A percentile compares a stretch with the other conserved stretches of the same genome.
Conservation (phyloP, 805 yeast genomes). For the Candida easanensis region DNA sequence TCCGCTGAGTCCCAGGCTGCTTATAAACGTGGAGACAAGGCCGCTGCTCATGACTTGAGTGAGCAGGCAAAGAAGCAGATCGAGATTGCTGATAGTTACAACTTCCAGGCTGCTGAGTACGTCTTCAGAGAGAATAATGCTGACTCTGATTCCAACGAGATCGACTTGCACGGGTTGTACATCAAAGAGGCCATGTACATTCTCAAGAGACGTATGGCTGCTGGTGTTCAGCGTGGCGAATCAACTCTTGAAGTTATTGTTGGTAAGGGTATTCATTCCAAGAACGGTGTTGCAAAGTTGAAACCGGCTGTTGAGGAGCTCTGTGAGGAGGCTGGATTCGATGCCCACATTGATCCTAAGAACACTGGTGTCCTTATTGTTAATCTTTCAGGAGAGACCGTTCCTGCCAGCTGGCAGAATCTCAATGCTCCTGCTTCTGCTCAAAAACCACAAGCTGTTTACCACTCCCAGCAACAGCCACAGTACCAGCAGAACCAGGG, state of each 20-base stretch:
- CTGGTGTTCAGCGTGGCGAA: constrained; percentile 57
- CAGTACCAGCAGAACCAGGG: constrained; percentile 21
- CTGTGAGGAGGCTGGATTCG: constrained; percentile 65
- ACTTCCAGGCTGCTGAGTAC: constrained; percentile 82
- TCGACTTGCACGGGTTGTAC: constrained; percentile 88
- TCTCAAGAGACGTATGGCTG: constrained; percentile 68
- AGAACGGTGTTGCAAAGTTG: constrained; percentile 77
- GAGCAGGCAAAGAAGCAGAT: constrained; percentile 61
- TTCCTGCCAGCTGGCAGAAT: constrained; percentile 38
- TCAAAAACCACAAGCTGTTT: constrained; percentile 26
- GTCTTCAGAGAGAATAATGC: constrained; percentile 86
- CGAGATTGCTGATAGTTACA: constrained; percentile 62
- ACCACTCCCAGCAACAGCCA: constrained; percentile 18
- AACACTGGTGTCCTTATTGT: constrained; percentile 82
- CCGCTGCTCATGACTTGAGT: constrained; percentile 69
- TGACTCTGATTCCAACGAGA: constrained; percentile 82
- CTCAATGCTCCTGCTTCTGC: constrained; percentile 15
- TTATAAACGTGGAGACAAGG: constrained; percentile 69
- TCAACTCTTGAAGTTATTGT: constrained; percentile 75
- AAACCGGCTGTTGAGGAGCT: constrained; percentile 85
- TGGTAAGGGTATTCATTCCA: constrained; percentile 89
- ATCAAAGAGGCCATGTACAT: constrained; percentile 85
- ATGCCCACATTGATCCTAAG: constrained; percentile 58
- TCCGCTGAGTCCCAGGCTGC: constrained; percentile 75
- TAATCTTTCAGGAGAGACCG: constrained; percentile 49